phyloP scores from a whole-genome alignment of 108 stramenopile species.

The Skeletonema marinoi region DNA sequence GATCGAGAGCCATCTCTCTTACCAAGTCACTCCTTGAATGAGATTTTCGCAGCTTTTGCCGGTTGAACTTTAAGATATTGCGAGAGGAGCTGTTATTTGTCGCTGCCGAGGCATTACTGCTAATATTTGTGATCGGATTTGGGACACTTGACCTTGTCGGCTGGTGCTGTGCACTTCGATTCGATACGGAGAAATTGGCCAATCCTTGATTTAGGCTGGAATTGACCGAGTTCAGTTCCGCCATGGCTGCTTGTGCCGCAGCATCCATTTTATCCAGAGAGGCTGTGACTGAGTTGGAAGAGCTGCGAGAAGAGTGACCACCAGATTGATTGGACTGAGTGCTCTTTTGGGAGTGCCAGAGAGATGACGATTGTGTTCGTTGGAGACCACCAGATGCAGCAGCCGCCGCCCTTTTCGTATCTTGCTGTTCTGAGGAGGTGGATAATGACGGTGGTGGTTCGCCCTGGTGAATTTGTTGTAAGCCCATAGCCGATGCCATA shows the following conservation, averaged over 20 bases:
- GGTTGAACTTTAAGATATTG: constrained; percentile 1
- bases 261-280: constrained; percentile 1
- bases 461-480: not conserved
- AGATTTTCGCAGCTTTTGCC: constrained; percentile 10
- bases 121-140: not conserved
- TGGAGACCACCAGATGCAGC: not conserved
- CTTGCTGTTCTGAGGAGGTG: not conserved
- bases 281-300: not conserved
- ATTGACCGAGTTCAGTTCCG: not conserved
- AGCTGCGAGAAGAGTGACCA: not conserved
- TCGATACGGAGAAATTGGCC: not conserved
- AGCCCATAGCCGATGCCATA: not conserved
- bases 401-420: not conserved
- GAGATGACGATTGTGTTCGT: not conserved
- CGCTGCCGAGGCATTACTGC: not conserved
- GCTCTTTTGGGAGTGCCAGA: not conserved
- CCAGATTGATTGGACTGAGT: not conserved
- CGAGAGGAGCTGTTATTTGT: not conserved
- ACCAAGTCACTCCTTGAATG: constrained; percentile 15
- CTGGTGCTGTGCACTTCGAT: not conserved
- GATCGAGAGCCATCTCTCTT: constrained; percentile 25
- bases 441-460: constrained; percentile 1
- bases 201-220: not conserved
- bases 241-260: not conserved
- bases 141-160: not conserved